These are phyloP conservation scores for Tricholoma hemisulphureum DNA, from an alignment of 768 basidiomycete species.

Conservation along the genomic window DNA sequence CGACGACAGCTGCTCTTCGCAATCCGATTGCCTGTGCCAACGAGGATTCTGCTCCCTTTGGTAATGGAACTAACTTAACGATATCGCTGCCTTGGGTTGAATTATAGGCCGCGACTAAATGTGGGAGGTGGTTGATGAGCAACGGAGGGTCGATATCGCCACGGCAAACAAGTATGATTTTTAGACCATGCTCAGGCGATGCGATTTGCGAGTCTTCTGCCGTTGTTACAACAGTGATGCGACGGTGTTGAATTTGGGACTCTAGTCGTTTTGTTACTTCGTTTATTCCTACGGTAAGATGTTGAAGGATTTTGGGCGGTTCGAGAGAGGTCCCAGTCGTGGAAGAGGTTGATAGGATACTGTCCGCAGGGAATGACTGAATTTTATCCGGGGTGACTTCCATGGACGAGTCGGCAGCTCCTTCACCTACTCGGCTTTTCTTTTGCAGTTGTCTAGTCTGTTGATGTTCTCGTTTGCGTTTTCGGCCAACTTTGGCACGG, in stretches of 20 bases:
- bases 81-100: constrained; percentile 35
- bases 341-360: not conserved
- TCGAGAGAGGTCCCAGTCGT: constrained; percentile 2
- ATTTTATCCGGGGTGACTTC: not conserved
- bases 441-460: constrained; percentile 7
- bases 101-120: constrained; percentile 77
- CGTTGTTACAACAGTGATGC: constrained; percentile 25
- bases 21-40: constrained; percentile 66
- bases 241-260: constrained; percentile 40
- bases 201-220: constrained; percentile 9
- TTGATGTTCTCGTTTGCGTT: constrained; percentile 36
- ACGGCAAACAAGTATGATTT: constrained; percentile 65
- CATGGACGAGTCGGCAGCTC: not conserved
- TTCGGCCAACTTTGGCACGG: constrained; percentile 31
- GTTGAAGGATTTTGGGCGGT: constrained; percentile 41
- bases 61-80: constrained; percentile 62
- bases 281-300: constrained; percentile 72
- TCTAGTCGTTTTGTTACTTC: constrained; percentile 76
- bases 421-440: constrained; percentile 9
- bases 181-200: constrained; percentile 24
- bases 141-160: constrained; percentile 73
- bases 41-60: constrained; percentile 60
- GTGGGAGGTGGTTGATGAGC: constrained; percentile 72
- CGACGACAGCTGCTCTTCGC: constrained; percentile 63
- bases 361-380: not conserved